Evolutionary conservation across 2,329 filamentous ascomycete species (phyloP), one percentile per base, ranked within the genome.

Genomic region (Hansfordia pulvinata): DNA sequence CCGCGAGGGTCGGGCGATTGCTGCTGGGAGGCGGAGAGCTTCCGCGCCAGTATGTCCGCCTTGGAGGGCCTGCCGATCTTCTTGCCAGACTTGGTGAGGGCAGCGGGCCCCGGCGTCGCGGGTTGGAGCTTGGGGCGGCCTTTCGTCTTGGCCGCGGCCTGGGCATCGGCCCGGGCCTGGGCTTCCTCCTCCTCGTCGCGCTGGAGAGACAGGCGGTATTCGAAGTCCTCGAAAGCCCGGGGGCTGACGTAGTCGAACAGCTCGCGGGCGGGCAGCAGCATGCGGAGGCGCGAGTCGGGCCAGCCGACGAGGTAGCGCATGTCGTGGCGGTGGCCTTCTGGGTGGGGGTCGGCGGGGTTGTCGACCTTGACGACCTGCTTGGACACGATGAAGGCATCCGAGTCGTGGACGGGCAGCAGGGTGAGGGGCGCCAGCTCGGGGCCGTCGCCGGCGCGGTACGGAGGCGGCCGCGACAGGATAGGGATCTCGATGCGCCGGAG

Each of bases 181-280:
- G 40, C 39, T 11, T 30, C 32, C 17, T 51, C 49, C 20, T 58
- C 50, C 23, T 50, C 41, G n/a, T 63, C 58, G 12, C 55, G 44
- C 30, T 56, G 50, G 13, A 60, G 47, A 26, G 57, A 54, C 10
- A 54, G 46, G 3, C 50, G 42, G 28, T 56, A 60, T 34, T 74
- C 69, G 53, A 61, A 77, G 0, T 69, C 56, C 41, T 77, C 72
- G 3, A 73, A 37, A 8, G 54, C 57, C 8, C 54, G 50, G 2
- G 64, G 62, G 0, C 70, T 73, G 6, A 76, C 69, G 34, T 72
- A 76, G 17, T 75, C 61, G 9, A 65, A 52, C 5, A 72, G 54
- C 32, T 47, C 54, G 29, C 51, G 57, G 52, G 38, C 60, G 39
- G 36, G 58, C 2, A 73, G 59, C 38, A 24, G 62, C 44, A 11